phyloP scores from a whole-genome alignment of 306 rosid species.

The Trifolium dubium region DNA sequence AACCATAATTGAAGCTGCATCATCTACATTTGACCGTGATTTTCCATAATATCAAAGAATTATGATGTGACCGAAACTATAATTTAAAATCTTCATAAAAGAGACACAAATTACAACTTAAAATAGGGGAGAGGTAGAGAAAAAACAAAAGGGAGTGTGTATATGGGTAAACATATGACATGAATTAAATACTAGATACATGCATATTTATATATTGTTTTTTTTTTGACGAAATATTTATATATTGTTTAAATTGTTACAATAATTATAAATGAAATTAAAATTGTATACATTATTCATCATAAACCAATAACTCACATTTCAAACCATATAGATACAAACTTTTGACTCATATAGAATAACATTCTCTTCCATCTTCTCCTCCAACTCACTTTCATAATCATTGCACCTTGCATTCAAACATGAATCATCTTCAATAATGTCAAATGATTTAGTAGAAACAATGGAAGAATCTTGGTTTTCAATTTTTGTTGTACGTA shows the following conservation, averaged over 20 bases:
- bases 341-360: conserved; percentile 48
- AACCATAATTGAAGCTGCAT: not conserved
- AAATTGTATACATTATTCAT: not conserved
- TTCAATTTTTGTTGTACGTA: conserved; percentile 1
- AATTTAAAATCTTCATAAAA: not conserved
- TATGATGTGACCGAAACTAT: not conserved
- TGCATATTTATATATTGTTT: not conserved
- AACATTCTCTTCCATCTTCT: not conserved
- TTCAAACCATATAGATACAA: conserved; percentile 39
- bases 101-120: not conserved
- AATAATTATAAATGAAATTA: not conserved
- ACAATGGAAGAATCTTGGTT: conserved; percentile 4
- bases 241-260: not conserved
- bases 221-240: no score
- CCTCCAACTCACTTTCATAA: conserved; percentile 9
- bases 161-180: not conserved
- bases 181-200: conserved; percentile 1
- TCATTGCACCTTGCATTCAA: conserved; percentile 6
- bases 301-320: conserved; percentile 24
- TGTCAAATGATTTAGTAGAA: not conserved
- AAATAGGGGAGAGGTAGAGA: conserved; percentile 8
- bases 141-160: not conserved
- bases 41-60: not conserved
- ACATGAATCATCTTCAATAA: conserved; percentile 18
- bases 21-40: not conserved